phyloP scores from a whole-genome alignment of 169 alveolate species.

The Eimeria zaria region DNA sequence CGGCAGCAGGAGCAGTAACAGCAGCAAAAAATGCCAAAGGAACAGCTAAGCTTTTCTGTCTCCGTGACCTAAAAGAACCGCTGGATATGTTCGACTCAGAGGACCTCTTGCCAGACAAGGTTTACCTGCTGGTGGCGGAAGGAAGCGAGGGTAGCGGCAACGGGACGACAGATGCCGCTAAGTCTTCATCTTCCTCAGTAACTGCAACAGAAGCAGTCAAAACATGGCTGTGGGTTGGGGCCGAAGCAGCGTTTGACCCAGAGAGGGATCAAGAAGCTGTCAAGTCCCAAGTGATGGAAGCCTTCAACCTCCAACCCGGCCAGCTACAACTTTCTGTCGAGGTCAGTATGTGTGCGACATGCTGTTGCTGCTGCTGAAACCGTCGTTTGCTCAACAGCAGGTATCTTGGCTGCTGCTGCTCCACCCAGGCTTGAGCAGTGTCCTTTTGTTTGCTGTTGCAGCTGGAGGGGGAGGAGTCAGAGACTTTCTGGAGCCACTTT shows the following conservation, averaged over 20 bases:
- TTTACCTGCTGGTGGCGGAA: slow-evolving; percentile 36
- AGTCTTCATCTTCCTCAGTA: not conserved
- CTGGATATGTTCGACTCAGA: slow-evolving; percentile 56
- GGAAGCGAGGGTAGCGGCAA: not conserved
- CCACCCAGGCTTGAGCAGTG: not conserved
- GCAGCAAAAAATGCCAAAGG: not conserved
- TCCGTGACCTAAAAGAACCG: slow-evolving; percentile 37
- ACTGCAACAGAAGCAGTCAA: not conserved
- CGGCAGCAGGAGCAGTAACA: not conserved
- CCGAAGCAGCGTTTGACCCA: slow-evolving; percentile 17
- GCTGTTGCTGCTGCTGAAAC: not conserved
- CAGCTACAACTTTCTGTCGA: slow-evolving; percentile 50
- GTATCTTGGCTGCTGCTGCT: not conserved
- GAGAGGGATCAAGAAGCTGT: slow-evolving; percentile 21
- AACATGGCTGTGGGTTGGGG: slow-evolving; percentile 73
- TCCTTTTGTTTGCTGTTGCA: not conserved
- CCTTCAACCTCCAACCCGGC: slow-evolving; percentile 37
- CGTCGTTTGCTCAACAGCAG: not conserved
- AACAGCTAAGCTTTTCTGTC: slow-evolving; percentile 51
- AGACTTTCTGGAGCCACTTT: slow-evolving; percentile 64
- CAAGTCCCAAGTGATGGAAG: not conserved
- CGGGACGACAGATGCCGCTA: not conserved
- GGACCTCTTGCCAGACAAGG: slow-evolving; percentile 30
- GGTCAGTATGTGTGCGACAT: slow-evolving; percentile 3
- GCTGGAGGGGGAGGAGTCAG: slow-evolving; percentile 74